Evolutionary conservation across 257 asterid genomes (phyloP).

Genomic region (Solanum etuberosum): DNA sequence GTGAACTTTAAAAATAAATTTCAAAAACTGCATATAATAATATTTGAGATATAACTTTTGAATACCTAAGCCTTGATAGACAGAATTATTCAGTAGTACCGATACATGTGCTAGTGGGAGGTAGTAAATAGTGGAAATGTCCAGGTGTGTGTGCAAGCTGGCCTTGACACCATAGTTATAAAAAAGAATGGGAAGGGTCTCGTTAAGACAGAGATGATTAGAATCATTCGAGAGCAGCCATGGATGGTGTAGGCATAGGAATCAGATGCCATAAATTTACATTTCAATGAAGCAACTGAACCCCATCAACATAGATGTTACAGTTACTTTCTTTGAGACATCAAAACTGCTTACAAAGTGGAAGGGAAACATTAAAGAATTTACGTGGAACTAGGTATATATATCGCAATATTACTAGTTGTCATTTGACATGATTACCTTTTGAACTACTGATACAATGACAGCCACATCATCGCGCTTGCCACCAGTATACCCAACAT

Average conservation of each 20-base stretch:
- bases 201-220: background rate
- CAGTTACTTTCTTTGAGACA: background rate
- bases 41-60: background rate
- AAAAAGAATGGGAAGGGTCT: background rate
- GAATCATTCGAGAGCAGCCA: background rate
- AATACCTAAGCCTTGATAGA: background rate
- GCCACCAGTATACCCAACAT: constrained; percentile 51
- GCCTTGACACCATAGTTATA: background rate
- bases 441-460: constrained; percentile 59
- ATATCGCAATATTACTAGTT: background rate
- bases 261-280: background rate
- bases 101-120: background rate
- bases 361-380: background rate
- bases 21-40: background rate
- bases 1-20: background rate
- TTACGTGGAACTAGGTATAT: background rate
- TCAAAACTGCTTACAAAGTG: background rate
- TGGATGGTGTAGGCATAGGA: background rate
- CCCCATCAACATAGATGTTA: background rate
- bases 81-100: background rate
- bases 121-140: background rate
- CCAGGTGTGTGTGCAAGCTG: background rate
- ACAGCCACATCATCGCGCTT: constrained; percentile 73
- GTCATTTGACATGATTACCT: background rate
- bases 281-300: background rate